phyloP scores from a whole-genome alignment of 2,329 filamentous ascomycete species.

The Rachicladosporium sp. region DNA sequence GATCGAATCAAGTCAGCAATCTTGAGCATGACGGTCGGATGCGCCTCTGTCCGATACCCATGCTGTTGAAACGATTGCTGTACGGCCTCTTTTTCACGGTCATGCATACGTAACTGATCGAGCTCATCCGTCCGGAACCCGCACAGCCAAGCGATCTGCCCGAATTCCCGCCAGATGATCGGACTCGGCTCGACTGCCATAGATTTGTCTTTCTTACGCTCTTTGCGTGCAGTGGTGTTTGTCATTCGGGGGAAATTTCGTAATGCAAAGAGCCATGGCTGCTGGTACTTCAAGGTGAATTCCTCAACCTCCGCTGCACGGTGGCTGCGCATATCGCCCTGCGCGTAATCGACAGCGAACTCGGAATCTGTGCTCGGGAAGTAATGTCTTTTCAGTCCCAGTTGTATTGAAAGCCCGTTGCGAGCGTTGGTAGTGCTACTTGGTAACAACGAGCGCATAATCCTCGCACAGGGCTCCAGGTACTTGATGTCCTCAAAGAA shows the following conservation, averaged over 20 bases:
- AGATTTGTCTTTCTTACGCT: slow-evolving; percentile 5
- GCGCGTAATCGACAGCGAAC: too few relatives aligned
- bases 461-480: slow-evolving; percentile 10
- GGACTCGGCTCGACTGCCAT: slow-evolving; percentile 5
- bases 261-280: slow-evolving; percentile 4
- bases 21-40: not conserved
- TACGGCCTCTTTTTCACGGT: not conserved
- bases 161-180: slow-evolving; percentile 3
- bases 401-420: too few relatives aligned
- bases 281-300: too few relatives aligned
- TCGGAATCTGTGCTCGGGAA: too few relatives aligned
- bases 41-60: not conserved
- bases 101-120: slow-evolving; percentile 1
- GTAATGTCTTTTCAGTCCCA: too few relatives aligned
- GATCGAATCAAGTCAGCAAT: not conserved
- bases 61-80: not conserved
- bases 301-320: too few relatives aligned
- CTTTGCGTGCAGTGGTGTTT: slow-evolving; percentile 5
- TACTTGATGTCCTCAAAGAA: slow-evolving; percentile 17
- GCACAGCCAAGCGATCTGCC: slow-evolving; percentile 1
- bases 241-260: slow-evolving; percentile 7
- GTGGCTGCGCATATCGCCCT: too few relatives aligned
- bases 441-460: slow-evolving; percentile 2
- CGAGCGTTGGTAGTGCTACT: too few relatives aligned
- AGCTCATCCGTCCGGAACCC: slow-evolving; percentile 3